Evolutionary conservation across 768 basidiomycete species (phyloP), one percentile per base, ranked within the genome.

Genomic region (Rubroboletus pulcherrimus): DNA sequence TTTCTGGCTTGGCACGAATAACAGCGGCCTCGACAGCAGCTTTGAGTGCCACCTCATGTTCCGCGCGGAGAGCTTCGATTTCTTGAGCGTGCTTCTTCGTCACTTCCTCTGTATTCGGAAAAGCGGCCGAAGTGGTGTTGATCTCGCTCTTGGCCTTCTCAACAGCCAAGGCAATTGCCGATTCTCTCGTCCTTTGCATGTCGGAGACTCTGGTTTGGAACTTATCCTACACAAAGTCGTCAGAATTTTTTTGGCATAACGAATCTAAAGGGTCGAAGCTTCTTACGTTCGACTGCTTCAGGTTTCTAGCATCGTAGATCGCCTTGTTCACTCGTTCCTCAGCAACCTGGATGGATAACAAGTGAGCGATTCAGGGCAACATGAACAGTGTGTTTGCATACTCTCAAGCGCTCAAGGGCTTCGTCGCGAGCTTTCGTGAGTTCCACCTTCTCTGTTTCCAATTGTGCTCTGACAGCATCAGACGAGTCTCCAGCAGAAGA

Each of bases 361-460:
- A 1, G 26, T 61, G 42, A 66, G 44, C 48, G 15, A 49, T 6
- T 8, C 30, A 24, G 37, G 44, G 48, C 7, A 17, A 14, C 9
- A 43, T 3, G 29, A 5, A 34, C 29, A n/a, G 12, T 17, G 38
- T 31, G 4, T 35, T 31, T 38, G 8, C 68, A 26, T 66, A 86
- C 89, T 74, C 83, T 82, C n/a, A 79, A 70, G 51, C 82, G 81
- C 11, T 79, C 73, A 7, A 80, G 56, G 3, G 84, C 84, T n/a
- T 85, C 82, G 54, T 80, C 85, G 7, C 83, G 82, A 29, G 77
- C 75, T 60, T 82, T 81, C 35, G 77, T 53, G 1, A 91, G 73
- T 51, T 81, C 78, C 0, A 71, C 75, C 61, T 84, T 89, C 65
- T 89, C 86, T 1, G 74, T 63, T 53, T 88, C 85, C 80, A 82